Conservation (phyloP, 176 grass and related monocot species). For the Zea mays region Zm-B73-REFERENCE-NAM-5.0 NC_050096.1:4934001-4934500, state of each 20-base stretch:
- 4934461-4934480: too few relatives aligned
- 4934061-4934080: not conserved
- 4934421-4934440: too few relatives aligned
- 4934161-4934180: not conserved
- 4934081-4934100: not conserved
- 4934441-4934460: too few relatives aligned
- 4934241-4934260: constrained; percentile 52
- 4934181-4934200: not conserved
- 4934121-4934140: not conserved
- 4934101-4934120: not conserved
- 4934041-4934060: constrained; percentile 3
- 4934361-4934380: not conserved
- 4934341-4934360: not conserved
- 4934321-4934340: not conserved
- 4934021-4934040: not conserved
- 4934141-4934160: not conserved
- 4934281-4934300: constrained; percentile 44
- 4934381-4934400: too few relatives aligned
- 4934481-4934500: too few relatives aligned
- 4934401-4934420: too few relatives aligned
- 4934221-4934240: constrained; percentile 37
- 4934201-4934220: constrained; percentile 60
- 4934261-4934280: constrained; percentile 67
- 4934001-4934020: constrained; percentile 22
- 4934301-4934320: not conserved